Evolutionary conservation across 2,329 filamentous ascomycete species (phyloP), one percentile per base, ranked within the genome.

Genomic region (Ceratocystis ficicola): DNA sequence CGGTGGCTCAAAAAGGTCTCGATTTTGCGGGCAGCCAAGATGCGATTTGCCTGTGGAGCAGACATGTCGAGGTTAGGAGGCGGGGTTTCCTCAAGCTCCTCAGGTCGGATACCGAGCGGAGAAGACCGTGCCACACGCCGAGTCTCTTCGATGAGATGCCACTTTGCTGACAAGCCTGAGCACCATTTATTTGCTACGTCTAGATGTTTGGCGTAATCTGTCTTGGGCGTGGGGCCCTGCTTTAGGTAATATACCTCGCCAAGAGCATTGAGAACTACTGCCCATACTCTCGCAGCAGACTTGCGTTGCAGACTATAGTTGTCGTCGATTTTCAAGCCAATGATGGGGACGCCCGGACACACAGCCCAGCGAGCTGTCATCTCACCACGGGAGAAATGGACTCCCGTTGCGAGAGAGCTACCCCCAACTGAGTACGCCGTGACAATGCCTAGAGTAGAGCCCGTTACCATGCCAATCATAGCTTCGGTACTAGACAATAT

Each of bases 291-390:
- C 12, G 84, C 83, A 62, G 86, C 79, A 3, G 82, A 77, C 72
- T 86, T 86, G 36, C 92, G 86, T 70, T 85, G 86, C 30, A 81
- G 74, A 62, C 82, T 92, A 74, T 91, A 94, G 64, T 84, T 84
- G 32, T 96, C 91, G 71, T 99, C 94, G 5, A 96, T 83, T 57
- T 84, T 84, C 68, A 99, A 84, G 0, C 85, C 83, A 65, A 96
- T 82, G 68, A 99, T 94, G 0, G 94, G 94, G 2, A 97, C 91
- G 50, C 94, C 94, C 2, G 94, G 94, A 72, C 90, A 91, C 12
- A 97, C 79, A 8, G 90, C 86, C 93, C 93, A 97, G 70, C 88
- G 88, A 44, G 89, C 89, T 48, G 90, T 95, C 69, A 94, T 81
- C 71, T 95, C 88, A 3, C 91, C 91, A 50, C 84, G 84, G 46